Percentiles rank a stretch among this genome's conserved stretches.
phyloP scores from a whole-genome alignment of 192 early-diverging fungal species.

The Kickxella alabastrina region DNA sequence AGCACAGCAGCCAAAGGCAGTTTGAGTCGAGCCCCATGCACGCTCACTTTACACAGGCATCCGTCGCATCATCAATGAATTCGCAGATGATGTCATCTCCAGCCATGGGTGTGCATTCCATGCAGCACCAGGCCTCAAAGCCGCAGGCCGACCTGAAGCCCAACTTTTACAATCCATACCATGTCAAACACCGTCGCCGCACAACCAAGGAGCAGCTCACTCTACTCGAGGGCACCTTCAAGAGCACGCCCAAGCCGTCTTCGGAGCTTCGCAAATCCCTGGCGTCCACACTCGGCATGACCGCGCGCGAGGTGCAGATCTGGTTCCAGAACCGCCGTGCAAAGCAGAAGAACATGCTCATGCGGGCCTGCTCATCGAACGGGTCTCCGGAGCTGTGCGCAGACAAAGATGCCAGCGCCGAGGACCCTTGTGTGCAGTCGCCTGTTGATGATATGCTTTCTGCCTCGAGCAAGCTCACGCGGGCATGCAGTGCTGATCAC shows the following conservation, averaged over 20 bases:
- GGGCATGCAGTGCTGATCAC: slow-evolving; percentile 20
- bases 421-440: neutral
- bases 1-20: slow-evolving; percentile 8
- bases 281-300: slow-evolving; percentile 63
- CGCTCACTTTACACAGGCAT: neutral
- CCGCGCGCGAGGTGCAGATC: slow-evolving; percentile 70
- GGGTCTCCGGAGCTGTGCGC: neutral
- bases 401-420: neutral
- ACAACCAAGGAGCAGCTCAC: slow-evolving; percentile 70
- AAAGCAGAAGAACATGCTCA: slow-evolving; percentile 60
- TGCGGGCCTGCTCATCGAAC: slow-evolving; percentile 21
- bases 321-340: slow-evolving; percentile 86
- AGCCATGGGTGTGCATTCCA: slow-evolving; percentile 2
- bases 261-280: slow-evolving; percentile 58
- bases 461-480: slow-evolving; percentile 5
- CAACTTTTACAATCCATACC: slow-evolving; percentile 72
- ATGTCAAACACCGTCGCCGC: slow-evolving; percentile 71
- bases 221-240: slow-evolving; percentile 66
- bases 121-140: neutral
- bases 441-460: slow-evolving; percentile 5
- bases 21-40: slow-evolving; percentile 11
- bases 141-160: slow-evolving; percentile 55
- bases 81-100: slow-evolving; percentile 10
- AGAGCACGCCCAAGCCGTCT: slow-evolving; percentile 67
- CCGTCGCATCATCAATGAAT: neutral